Evolutionary conservation across 2,329 filamentous ascomycete species (phyloP).

Genomic region (Leptoxyphium fumago): DNA sequence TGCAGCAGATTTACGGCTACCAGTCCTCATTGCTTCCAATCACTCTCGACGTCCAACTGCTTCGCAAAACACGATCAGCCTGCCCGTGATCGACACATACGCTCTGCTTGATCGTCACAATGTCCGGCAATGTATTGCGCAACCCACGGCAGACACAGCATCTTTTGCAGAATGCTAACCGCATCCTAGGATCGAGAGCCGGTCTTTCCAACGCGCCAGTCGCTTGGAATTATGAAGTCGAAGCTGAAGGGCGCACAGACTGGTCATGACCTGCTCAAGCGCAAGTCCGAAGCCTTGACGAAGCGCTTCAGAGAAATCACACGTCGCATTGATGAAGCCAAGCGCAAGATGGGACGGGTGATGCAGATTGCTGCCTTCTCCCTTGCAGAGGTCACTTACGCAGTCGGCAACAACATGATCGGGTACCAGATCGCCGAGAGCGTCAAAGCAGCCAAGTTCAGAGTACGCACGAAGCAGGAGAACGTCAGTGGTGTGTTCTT

Average conservation of each 20-base stretch:
- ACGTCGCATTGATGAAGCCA: conserved; percentile 91
- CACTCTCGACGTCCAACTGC: too few relatives aligned
- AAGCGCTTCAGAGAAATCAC: conserved; percentile 81
- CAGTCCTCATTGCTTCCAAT: too few relatives aligned
- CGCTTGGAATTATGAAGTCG: conserved; percentile 88
- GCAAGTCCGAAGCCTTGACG: conserved; percentile 94
- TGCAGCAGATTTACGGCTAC: too few relatives aligned
- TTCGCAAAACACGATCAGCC: too few relatives aligned
- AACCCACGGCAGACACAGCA: conserved; percentile 1
- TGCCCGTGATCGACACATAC: background rate
- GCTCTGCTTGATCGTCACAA: conserved; percentile 4
- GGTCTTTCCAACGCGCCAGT: conserved; percentile 96
- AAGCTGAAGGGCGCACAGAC: conserved; percentile 73
- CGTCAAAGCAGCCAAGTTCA: conserved; percentile 81
- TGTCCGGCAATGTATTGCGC: conserved; percentile 12
- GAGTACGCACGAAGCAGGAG: conserved; percentile 88
- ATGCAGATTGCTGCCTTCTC: conserved; percentile 99
- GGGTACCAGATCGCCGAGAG: conserved; percentile 96
- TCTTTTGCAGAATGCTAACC: conserved; percentile 1
- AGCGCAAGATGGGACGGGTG: conserved; percentile 96
- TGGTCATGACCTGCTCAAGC: conserved; percentile 86
- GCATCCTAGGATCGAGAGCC: conserved; percentile 68
- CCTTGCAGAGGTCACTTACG: conserved; percentile 91
- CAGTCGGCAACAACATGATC: conserved; percentile 76
- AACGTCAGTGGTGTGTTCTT: conserved; percentile 95